Base-by-base conservation (phyloP, 2,329 filamentous ascomycete species). In the Aspergillus cejpii region DNA sequence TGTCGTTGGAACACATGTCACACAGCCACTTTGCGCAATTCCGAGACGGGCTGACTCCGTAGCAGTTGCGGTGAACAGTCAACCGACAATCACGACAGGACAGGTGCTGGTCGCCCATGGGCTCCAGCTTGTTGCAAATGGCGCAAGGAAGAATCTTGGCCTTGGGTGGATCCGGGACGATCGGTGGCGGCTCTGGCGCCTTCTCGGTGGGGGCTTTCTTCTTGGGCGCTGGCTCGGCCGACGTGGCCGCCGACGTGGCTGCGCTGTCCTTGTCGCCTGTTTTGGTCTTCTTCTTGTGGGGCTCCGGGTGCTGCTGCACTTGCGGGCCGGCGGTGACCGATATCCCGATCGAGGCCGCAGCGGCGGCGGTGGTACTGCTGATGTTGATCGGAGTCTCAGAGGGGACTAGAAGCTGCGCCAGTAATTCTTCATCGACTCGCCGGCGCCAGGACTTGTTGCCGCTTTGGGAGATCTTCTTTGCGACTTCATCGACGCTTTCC, bases 1-100 rank as follows among this genome's bases (percentile, higher is more conserved):
- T 88, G 63, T 98, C 92, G 61, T 98, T 98, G 28, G 82, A 76
- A 67, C 92, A 98, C 79, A 90, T 94, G 67, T 97, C 92, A 66
- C 92, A 98, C 31, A 84, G 80, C 92, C 92, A 98, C 67, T 94
- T 94, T 36, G 76, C 78, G 24, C 80, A 77, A 43, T 76, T 77
- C 33, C 86, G 80, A 45, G 68, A 69, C 39, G 84, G 81, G 37
- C 84, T 80, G 24, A 97, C 76, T n/a, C 92, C 92, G 62, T 97
- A 98, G 68, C 92, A 98, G 50, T 81, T 81, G 43, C 86, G 84
- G 66, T 98, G 92, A 19, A 97, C 91, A 3, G 89, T 89, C 66
- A 98, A 71, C 42, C 88, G 84, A 65, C 92, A 98, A 59, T 95
- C 88, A 39, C 81, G 79, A 65, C 92, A 98, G 31, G 84, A 81